Base-by-base conservation (phyloP, 768 basidiomycete species). In the Rhizopogon vulgaris region DNA sequence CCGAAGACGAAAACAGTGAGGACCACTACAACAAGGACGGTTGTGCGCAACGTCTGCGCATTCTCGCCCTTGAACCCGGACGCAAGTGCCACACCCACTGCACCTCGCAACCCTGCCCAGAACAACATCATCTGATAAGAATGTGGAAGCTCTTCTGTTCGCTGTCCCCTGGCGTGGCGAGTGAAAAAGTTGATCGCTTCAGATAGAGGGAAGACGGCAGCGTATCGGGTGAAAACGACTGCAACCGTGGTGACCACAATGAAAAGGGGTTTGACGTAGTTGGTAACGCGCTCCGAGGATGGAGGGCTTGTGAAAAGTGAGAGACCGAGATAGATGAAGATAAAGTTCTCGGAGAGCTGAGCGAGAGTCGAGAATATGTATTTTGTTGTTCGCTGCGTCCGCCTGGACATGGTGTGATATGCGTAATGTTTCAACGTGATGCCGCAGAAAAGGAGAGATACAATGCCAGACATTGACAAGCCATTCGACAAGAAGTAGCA, bases 61-160 rank as follows among this genome's bases (percentile, higher is more conserved):
- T 95, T 95, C 27, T 83, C 77, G n/a, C 96, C 95, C 52, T 85
- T 85, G 76, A 99, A 95, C 2, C 94, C 94, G 2, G 93, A 90
- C 1, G 96, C 96, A 28, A 99, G 81, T 3, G 96, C 96, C 18
- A 99, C 96, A 37, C 96, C 96, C 39, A 99, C 96, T 0, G 96
- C 96, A 34, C 96, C 96, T 27, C 96, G 78, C 49, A 99, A 72
- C 5, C 95, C 95, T 1, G 95, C 95, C 96, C 95, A 99, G 71
- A 98, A 98, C 14, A 98, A 73, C 94, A 98, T 96, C 91, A 98
- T 95, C 61, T 97, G 94, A 63, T 99, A 97, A 10, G 93, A 94
- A 68, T 98, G 94, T 1, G 96, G 94, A 4, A 99, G 73, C 59
- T 97, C 94, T 58, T 96, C 94, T 22, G 78, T 72, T 38, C 93